These are phyloP conservation scores for Diospyros kaki DNA, from an alignment of 148 eudicot genomes.

Conservation along the genomic window DNA sequence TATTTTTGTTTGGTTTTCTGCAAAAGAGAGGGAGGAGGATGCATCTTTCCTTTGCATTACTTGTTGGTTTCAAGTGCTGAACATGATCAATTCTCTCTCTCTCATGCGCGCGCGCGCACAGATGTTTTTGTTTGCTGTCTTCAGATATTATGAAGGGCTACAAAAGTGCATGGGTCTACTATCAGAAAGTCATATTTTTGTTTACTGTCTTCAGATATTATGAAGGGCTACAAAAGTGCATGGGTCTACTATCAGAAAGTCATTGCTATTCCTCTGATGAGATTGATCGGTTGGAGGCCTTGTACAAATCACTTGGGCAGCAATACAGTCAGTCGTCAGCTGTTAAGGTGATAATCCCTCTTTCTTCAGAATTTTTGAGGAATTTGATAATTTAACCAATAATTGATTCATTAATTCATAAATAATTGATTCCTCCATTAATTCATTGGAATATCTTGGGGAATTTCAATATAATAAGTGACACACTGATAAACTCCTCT, in stretches of 20 bases:
- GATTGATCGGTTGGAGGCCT: slow-evolving; percentile 59
- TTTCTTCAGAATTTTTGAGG: background rate
- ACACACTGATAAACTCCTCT: background rate
- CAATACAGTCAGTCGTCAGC: slow-evolving; percentile 87
- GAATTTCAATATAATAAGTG: background rate
- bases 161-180: slow-evolving; percentile 81
- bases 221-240: slow-evolving; percentile 92
- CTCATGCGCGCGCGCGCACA: too few species aligned
- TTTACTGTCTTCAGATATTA: slow-evolving; percentile 50
- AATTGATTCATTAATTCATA: too few species aligned
- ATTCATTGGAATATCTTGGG: too few species aligned
- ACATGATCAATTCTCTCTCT: background rate
- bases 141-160: slow-evolving; percentile 90
- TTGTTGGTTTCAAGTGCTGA: slow-evolving; percentile 7
- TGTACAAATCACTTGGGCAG: slow-evolving; percentile 72
- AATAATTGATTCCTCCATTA: background rate
- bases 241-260: slow-evolving; percentile 61
- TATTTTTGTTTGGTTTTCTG: background rate
- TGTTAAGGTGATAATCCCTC: slow-evolving; percentile 60
- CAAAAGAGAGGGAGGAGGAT: background rate
- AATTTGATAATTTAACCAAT: background rate
- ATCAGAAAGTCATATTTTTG: slow-evolving; percentile 29
- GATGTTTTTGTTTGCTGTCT: background rate
- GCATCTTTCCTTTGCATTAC: slow-evolving; percentile 5
- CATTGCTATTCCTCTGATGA: slow-evolving; percentile 62